Base-by-base conservation (phyloP, 179 eudicot species). In the Beta lomatogona region DNA sequence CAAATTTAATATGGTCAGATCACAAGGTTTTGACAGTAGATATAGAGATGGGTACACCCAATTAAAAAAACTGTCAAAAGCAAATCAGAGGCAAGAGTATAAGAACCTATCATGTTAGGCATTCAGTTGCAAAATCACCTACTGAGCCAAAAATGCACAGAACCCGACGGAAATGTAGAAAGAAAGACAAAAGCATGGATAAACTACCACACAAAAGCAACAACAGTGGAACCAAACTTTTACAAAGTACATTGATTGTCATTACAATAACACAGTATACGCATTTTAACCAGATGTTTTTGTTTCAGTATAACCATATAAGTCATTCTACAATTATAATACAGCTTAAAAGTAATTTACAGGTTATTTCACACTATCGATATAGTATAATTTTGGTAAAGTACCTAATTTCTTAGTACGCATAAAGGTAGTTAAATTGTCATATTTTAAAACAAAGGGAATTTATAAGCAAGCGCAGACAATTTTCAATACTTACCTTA, bases 401-500 rank as follows among this genome's bases (percentile, higher is more conserved):
- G 0, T 22, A 3, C 3, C 22, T 1, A 65, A 9, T 13, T 4
- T 22, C 41, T 19, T 22, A 66, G 8, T 53, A 18, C 16, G n/a
- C 36, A 44, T 10, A 31, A 19, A 5, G 15, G 12, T 10, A 16
- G 59, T 57, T 61, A 12, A 36, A 21, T 19, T n/a, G 18, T 21
- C 5, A 8, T 41, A 18, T 16, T 57, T 44, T 28, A 75, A 12
- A 7, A 53, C 46, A 28, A 15, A 41, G 11, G 21, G 71, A 36
- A 22, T 36, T 44, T 5, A 48, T 0, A 70, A 55, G 45, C 3
- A 31, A 16, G 10, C 73, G 69, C 11, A 65, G 73, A 15, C 11
- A 44, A 16, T 2, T 63, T 41, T 9, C 28, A 19, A 19, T 44
- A 21, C 67, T 67, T 90, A 95, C 99, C 99, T 95, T 83, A 94